Conservation (phyloP, 2,329 filamentous ascomycete species). For the Colletotrichum sp. region DNA sequence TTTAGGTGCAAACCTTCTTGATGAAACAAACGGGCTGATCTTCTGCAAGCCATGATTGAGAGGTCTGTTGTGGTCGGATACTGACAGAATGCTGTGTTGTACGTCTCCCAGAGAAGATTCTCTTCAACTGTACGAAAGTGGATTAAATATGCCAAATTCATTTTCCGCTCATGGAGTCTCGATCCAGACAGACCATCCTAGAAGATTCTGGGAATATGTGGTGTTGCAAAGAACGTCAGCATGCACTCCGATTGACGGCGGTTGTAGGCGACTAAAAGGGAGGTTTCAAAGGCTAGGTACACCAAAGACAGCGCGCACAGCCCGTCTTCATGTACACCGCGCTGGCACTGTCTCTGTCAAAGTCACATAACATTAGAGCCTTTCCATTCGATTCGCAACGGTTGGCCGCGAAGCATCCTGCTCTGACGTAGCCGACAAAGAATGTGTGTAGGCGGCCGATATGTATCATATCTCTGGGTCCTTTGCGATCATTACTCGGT, state of each 20-base stretch:
- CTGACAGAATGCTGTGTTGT: not conserved
- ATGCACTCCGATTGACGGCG: not conserved
- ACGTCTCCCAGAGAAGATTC: not conserved
- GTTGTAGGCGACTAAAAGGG: not conserved
- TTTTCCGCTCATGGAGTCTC: not conserved
- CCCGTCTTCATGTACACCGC: not conserved
- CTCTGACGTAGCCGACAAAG: not conserved
- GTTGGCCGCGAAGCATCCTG: not conserved
- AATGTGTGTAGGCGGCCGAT: not conserved
- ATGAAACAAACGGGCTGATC: not conserved
- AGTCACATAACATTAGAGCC: not conserved
- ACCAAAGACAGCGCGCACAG: not conserved
- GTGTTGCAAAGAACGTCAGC: not conserved
- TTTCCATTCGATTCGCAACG: not conserved
- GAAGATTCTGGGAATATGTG: not conserved
- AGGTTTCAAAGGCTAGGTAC: not conserved
- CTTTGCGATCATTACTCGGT: not conserved
- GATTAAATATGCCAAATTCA: not conserved
- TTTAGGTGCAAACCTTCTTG: not conserved
- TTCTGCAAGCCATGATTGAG: not conserved
- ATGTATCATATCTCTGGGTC: not conserved
- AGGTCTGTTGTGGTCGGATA: not conserved
- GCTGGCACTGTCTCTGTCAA: not conserved
- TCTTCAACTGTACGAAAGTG: not conserved
- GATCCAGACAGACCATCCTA: not conserved